These are phyloP conservation scores for Backusella morwellensis DNA, from an alignment of 192 early-diverging fungal species.

Conservation along the genomic window DNA sequence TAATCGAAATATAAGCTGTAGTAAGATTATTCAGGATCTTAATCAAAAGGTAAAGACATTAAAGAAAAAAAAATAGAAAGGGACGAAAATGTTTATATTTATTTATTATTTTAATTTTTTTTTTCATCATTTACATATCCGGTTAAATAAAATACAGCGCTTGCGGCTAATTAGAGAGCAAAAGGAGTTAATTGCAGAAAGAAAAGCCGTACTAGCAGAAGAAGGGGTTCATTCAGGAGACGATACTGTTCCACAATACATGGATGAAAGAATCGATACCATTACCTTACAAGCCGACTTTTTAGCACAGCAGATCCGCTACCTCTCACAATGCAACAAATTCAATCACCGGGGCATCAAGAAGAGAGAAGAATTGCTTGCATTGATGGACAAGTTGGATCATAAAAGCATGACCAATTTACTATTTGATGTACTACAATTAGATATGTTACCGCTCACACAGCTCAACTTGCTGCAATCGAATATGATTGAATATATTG, in stretches of 20 bases:
- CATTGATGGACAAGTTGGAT: neutral
- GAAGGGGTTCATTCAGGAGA: neutral
- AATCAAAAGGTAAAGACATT: neutral
- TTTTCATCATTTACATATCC: neutral
- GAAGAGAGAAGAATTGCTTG: neutral
- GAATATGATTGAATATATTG: neutral
- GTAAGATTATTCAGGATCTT: neutral
- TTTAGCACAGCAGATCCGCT: neutral
- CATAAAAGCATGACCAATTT: neutral
- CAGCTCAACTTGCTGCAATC: neutral
- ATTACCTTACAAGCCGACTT: slow-evolving; percentile 19
- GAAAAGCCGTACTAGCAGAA: slow-evolving; percentile 12
- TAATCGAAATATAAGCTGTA: neutral
- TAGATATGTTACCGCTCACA: neutral
- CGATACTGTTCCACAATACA: slow-evolving; percentile 19
- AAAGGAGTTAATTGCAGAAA: slow-evolving; percentile 20
- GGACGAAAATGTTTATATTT: neutral
- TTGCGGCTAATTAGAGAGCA: slow-evolving; percentile 11
- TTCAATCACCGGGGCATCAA: neutral
- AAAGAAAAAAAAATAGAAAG: neutral
- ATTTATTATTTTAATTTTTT: neutral
- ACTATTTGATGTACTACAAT: neutral
- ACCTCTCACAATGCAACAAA: neutral
- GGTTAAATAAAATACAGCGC: slow-evolving; percentile 8
- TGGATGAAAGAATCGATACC: slow-evolving; percentile 29